phyloP scores from a whole-genome alignment of 2,329 filamentous ascomycete species.

The Aspergillus chevalieri region DNA sequence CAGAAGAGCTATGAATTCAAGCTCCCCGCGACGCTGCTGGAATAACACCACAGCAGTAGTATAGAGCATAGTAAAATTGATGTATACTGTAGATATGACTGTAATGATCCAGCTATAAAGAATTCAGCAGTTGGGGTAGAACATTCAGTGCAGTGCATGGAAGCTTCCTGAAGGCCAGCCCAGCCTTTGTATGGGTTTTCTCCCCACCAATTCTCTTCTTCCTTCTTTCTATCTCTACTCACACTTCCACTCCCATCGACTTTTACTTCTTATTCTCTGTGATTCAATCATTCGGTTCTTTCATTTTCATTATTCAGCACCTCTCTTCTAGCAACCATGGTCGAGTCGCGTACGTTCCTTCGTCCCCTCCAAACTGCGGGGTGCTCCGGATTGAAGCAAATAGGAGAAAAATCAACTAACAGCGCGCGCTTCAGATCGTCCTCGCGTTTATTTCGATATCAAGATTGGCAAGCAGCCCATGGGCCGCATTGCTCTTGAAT shows the following conservation, averaged over 20 bases:
- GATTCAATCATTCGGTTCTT: not conserved
- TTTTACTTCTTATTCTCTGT: constrained; percentile 1
- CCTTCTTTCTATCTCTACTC: not conserved
- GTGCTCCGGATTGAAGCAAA: constrained; percentile 4
- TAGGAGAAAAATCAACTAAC: constrained; percentile 3
- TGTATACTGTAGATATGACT: not conserved
- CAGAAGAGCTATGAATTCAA: constrained; percentile 10
- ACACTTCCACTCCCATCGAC: not conserved
- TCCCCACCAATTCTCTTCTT: not conserved
- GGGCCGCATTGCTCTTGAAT: constrained; percentile 80
- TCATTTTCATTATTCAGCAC: not conserved
- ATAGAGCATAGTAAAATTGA: not conserved
- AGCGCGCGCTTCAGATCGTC: constrained; percentile 46
- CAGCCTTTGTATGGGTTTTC: not conserved
- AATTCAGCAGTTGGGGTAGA: not conserved
- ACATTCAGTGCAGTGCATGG: constrained; percentile 18
- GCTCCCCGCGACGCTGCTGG: constrained; percentile 18
- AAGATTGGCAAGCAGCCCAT: constrained; percentile 66
- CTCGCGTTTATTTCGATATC: constrained; percentile 91
- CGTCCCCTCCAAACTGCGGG: constrained; percentile 15
- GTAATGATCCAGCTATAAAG: not conserved
- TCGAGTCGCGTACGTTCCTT: constrained; percentile 29
- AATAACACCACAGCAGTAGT: constrained; percentile 6
- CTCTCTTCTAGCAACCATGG: constrained; percentile 22
- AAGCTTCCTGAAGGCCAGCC: constrained; percentile 33